These are phyloP conservation scores for Didymella pinodella DNA, from an alignment of 2,329 filamentous ascomycete genomes.

Conservation along the genomic window DNA sequence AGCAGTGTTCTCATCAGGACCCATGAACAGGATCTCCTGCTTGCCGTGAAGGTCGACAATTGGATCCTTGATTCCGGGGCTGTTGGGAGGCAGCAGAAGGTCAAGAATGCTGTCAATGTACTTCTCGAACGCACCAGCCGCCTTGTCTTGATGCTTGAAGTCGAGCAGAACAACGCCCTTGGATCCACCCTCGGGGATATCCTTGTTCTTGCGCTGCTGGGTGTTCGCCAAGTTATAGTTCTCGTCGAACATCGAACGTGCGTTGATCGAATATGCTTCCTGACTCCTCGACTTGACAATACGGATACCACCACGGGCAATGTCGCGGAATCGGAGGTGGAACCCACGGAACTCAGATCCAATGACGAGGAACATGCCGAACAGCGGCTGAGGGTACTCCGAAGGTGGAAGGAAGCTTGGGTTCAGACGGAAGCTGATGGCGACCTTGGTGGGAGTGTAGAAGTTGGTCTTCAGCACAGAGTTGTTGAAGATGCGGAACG, in stretches of 20 bases:
- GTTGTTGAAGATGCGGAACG: constrained; percentile 94
- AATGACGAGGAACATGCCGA: constrained; percentile 98
- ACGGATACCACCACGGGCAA: constrained; percentile 94
- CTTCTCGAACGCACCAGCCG: constrained; percentile 93
- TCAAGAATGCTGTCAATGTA: constrained; percentile 99
- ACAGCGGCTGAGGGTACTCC: constrained; percentile 92
- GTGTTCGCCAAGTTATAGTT: constrained; percentile 99
- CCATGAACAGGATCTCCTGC: constrained; percentile 97
- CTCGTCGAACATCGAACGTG: constrained; percentile 94
- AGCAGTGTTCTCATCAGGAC: constrained; percentile 97
- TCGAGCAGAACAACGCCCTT: constrained; percentile 98
- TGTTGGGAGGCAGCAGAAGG: constrained; percentile 85
- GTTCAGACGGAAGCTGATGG: constrained; percentile 93
- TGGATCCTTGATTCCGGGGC: constrained; percentile 97
- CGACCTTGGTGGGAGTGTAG: constrained; percentile 98
- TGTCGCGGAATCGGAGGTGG: constrained; percentile 96
- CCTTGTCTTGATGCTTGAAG: constrained; percentile 91
- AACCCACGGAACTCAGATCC: constrained; percentile 96
- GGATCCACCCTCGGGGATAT: constrained; percentile 96
- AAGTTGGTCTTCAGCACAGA: constrained; percentile 95
- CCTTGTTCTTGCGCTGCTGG: constrained; percentile 99
- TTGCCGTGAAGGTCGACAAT: constrained; percentile 95
- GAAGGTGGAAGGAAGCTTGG: constrained; percentile 86
- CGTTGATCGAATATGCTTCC: constrained; percentile 96
- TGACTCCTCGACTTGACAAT: constrained; percentile 98